Conservation (phyloP, 169 alveolate species). For the Cryptosporidium meleagridis region DNA sequence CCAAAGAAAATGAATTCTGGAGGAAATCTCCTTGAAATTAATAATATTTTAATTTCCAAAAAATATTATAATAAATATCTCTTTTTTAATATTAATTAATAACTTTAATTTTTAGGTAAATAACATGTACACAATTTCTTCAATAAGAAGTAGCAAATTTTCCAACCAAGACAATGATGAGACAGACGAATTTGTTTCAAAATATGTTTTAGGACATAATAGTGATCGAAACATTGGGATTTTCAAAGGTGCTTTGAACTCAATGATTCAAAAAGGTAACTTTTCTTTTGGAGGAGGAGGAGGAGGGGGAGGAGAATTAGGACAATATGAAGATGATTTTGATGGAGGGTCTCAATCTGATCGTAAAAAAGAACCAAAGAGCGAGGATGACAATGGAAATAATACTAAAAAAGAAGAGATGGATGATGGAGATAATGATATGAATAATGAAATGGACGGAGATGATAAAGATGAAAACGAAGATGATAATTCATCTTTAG, state of each 20-base stretch:
- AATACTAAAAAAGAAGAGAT: constrained; percentile 75
- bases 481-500: constrained; percentile 73
- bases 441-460: constrained; percentile 77
- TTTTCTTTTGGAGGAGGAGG: constrained; percentile 59
- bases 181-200: constrained; percentile 49
- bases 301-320: background rate
- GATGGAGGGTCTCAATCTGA: background rate
- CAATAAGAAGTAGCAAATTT: constrained; percentile 38
- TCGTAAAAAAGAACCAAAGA: background rate
- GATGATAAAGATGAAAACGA: constrained; percentile 79
- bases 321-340: constrained; percentile 53
- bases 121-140: constrained; percentile 55
- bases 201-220: constrained; percentile 20
- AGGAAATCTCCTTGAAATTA: background rate
- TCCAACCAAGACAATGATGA: constrained; percentile 47
- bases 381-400: background rate
- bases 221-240: constrained; percentile 52
- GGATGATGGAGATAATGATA: constrained; percentile 78
- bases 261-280: constrained; percentile 22
- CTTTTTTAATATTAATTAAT: background rate
- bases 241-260: constrained; percentile 43
- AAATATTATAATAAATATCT: background rate
- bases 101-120: constrained; percentile 52
- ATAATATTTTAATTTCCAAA: background rate
- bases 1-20: background rate